phyloP scores from a whole-genome alignment of 305 asterid genomes.

The Coffea humblotiana region DNA sequence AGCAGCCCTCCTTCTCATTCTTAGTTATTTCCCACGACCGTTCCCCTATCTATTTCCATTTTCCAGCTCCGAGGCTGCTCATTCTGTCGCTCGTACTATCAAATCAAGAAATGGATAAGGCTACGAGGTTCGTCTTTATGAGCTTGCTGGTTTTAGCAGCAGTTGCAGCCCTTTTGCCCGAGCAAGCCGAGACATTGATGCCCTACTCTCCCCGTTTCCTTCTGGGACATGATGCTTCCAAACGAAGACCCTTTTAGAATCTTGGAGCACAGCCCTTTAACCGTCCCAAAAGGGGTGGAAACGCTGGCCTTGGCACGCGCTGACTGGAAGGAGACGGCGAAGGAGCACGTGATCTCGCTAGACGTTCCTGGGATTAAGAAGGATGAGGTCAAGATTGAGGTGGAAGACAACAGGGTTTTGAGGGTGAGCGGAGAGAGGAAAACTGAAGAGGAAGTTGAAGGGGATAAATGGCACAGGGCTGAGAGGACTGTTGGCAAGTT shows the following conservation, averaged over 20 bases:
- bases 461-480: constrained; percentile 74
- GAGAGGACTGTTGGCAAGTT: constrained; percentile 66
- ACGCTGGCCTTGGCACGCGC: constrained; percentile 62
- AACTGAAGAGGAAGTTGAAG: constrained; percentile 52
- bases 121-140: background rate
- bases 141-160: constrained; percentile 23
- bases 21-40: too few relatives aligned
- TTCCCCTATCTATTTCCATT: too few relatives aligned
- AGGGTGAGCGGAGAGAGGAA: constrained; percentile 60
- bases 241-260: constrained; percentile 59
- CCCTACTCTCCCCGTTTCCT: constrained; percentile 51
- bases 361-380: constrained; percentile 69
- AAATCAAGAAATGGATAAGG: constrained; percentile 24
- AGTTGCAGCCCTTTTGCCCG: constrained; percentile 24
- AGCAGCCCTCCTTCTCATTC: too few relatives aligned
- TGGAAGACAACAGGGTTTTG: constrained; percentile 57
- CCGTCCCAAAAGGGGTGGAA: constrained; percentile 31
- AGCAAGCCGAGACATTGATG: constrained; percentile 35
- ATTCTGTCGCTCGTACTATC: too few relatives aligned
- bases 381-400: constrained; percentile 63
- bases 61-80: too few relatives aligned
- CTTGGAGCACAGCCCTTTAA: constrained; percentile 54
- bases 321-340: constrained; percentile 63
- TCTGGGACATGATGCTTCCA: constrained; percentile 40
- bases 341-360: constrained; percentile 49